These are phyloP conservation scores for Claviceps fusiformis DNA, from an alignment of 2,329 filamentous ascomycete genomes.

Conservation along the genomic window DNA sequence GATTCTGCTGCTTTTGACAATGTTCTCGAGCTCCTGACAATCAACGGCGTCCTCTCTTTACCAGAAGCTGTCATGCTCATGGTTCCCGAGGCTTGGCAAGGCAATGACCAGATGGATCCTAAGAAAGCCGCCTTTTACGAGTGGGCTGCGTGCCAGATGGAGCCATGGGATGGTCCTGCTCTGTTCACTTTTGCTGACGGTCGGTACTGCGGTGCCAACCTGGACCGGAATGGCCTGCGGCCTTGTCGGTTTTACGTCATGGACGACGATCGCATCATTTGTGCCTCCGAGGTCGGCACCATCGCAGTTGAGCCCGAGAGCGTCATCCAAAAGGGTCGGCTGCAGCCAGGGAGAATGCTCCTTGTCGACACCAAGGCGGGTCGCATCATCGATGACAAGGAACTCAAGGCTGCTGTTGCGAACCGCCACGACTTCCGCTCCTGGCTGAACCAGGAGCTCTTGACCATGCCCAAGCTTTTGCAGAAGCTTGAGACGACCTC, in stretches of 20 bases:
- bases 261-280: conserved; percentile 93
- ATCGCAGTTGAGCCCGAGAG: conserved; percentile 83
- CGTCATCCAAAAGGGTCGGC: conserved; percentile 81
- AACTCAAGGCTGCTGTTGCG: conserved; percentile 82
- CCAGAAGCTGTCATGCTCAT: conserved; percentile 97
- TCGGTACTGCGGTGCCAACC: conserved; percentile 90
- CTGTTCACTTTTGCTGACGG: conserved; percentile 96
- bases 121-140: conserved; percentile 97
- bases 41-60: conserved; percentile 89
- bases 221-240: conserved; percentile 88
- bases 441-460: conserved; percentile 77
- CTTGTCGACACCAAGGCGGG: conserved; percentile 81
- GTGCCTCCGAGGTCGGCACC: conserved; percentile 89
- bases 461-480: conserved; percentile 66
- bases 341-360: conserved; percentile 92
- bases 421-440: conserved; percentile 73
- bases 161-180: conserved; percentile 94
- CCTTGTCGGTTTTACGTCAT: conserved; percentile 96
- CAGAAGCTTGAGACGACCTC: conserved; percentile 42
- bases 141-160: conserved; percentile 98
- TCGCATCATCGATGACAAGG: conserved; percentile 85
- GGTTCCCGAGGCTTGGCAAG: conserved; percentile 97
- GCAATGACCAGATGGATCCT: conserved; percentile 80
- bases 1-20: conserved; percentile 97
- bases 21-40: conserved; percentile 81